These are phyloP conservation scores for Aurinia saxatilis DNA, from an alignment of 345 rosid species.

Conservation along the genomic window DNA sequence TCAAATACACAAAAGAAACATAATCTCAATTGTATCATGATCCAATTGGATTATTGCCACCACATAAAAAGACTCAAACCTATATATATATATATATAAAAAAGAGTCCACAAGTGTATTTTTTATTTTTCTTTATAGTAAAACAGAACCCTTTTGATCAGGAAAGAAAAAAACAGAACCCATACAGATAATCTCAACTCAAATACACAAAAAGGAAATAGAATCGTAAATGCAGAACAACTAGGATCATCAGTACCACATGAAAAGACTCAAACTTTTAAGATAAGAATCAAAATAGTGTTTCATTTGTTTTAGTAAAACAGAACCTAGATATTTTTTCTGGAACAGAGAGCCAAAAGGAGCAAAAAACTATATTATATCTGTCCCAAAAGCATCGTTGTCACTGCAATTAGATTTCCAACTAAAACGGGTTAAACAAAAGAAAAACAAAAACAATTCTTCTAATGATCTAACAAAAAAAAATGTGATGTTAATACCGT, in stretches of 20 bases:
- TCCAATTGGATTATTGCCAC: not conserved
- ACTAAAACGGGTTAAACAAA: not conserved
- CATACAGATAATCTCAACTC: too few species aligned
- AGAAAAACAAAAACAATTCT: not conserved
- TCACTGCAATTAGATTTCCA: not conserved
- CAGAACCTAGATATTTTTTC: not conserved
- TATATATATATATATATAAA: too few species aligned
- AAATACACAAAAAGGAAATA: too few species aligned
- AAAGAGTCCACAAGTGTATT: not conserved
- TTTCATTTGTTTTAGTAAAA: not conserved
- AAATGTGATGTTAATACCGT: too few species aligned
- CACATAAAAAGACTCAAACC: not conserved
- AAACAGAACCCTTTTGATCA: too few species aligned
- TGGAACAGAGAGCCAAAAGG: not conserved
- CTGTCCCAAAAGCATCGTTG: not conserved
- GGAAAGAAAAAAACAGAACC: too few species aligned
- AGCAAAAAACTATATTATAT: not conserved
- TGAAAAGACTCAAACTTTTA: too few species aligned
- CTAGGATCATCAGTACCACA: too few species aligned
- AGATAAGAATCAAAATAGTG: too few species aligned
- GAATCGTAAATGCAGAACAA: too few species aligned
- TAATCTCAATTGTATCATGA: not conserved
- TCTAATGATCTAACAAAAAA: slow-evolving; percentile 10
- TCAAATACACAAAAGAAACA: not conserved
- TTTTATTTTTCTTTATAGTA: too few species aligned